These are phyloP conservation scores for Pythium phragmitis DNA, from an alignment of 352 stramenopile genomes.

Conservation along the genomic window DNA sequence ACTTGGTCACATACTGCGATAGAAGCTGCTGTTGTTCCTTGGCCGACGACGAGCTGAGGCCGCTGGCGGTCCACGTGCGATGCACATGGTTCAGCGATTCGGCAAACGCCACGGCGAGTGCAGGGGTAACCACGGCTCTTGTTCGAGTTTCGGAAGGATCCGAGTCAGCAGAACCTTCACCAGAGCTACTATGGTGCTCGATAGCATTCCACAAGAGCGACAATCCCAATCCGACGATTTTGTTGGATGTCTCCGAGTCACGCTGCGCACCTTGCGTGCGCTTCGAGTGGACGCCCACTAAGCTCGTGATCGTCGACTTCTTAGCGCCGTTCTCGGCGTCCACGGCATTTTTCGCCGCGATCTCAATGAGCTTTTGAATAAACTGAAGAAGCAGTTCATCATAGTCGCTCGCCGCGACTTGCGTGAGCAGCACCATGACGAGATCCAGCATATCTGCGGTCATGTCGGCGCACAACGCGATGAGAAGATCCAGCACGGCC, in stretches of 20 bases:
- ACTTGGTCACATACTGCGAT: constrained; percentile 72
- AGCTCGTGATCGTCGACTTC: constrained; percentile 58
- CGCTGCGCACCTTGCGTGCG: constrained; percentile 52
- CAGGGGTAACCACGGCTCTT: constrained; percentile 11
- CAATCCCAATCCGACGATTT: constrained; percentile 68
- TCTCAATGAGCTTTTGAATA: constrained; percentile 72
- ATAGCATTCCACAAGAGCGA: constrained; percentile 82
- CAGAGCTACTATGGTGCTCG: constrained; percentile 19
- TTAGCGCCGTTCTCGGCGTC: constrained; percentile 72
- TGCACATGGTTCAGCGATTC: constrained; percentile 75
- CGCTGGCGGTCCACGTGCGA: constrained; percentile 53
- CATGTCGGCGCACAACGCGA: constrained; percentile 62
- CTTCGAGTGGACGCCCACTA: constrained; percentile 55
- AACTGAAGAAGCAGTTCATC: constrained; percentile 79
- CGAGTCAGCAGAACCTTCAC: constrained; percentile 4
- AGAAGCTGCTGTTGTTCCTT: constrained; percentile 76
- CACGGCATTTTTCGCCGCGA: constrained; percentile 68
- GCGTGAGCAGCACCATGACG: constrained; percentile 66
- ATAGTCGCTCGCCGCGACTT: constrained; percentile 70
- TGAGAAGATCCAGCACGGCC: constrained; percentile 70
- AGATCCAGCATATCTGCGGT: constrained; percentile 76
- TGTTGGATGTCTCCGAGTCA: constrained; percentile 69
- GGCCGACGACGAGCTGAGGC: constrained; percentile 43
- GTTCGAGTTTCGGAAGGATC: neutral
- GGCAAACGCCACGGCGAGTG: constrained; percentile 61